Evolutionary conservation across 352 stramenopile species (phyloP).

Genomic region (Phytopythium vexans): DNA sequence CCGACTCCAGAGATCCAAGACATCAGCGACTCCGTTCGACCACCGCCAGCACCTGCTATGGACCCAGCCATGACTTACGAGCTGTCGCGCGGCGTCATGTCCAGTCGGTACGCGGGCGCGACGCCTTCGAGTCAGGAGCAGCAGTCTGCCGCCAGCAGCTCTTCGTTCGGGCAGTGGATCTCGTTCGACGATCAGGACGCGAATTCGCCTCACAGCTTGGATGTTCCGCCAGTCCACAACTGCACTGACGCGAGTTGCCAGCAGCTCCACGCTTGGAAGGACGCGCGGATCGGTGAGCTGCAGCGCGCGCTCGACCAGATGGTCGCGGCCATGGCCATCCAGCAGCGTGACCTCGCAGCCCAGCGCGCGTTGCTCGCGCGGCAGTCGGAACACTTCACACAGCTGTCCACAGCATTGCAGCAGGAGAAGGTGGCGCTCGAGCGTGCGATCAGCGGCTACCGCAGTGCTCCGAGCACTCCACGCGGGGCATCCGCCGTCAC

Average conservation of each 20-base stretch:
- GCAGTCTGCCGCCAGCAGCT: neutral
- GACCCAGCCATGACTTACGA: slow-evolving; percentile 2
- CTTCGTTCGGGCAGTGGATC: neutral
- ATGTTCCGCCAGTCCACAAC: neutral
- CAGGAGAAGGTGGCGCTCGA: slow-evolving; percentile 33
- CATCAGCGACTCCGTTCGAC: neutral
- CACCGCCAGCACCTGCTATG: neutral
- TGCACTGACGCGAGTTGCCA: slow-evolving; percentile 19
- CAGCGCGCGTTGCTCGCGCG: slow-evolving; percentile 27
- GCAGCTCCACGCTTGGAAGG: slow-evolving; percentile 24
- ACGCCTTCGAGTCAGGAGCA: slow-evolving; percentile 6
- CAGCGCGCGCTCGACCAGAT: slow-evolving; percentile 37
- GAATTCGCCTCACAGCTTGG: neutral
- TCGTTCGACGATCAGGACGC: slow-evolving; percentile 1
- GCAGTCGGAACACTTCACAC: slow-evolving; percentile 31
- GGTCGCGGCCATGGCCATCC: slow-evolving; percentile 36
- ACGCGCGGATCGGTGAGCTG: slow-evolving; percentile 29
- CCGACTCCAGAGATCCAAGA: too few relatives aligned
- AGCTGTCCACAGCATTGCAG: slow-evolving; percentile 27
- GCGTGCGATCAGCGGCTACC: neutral
- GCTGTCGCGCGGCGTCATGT: slow-evolving; percentile 7
- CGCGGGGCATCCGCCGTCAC: neutral
- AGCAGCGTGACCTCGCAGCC: slow-evolving; percentile 30
- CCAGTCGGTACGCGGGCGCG: slow-evolving; percentile 5
- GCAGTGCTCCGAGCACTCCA: neutral